Base-by-base conservation (phyloP, 2,329 filamentous ascomycete species). In the Fusarium praegraminearum region DNA sequence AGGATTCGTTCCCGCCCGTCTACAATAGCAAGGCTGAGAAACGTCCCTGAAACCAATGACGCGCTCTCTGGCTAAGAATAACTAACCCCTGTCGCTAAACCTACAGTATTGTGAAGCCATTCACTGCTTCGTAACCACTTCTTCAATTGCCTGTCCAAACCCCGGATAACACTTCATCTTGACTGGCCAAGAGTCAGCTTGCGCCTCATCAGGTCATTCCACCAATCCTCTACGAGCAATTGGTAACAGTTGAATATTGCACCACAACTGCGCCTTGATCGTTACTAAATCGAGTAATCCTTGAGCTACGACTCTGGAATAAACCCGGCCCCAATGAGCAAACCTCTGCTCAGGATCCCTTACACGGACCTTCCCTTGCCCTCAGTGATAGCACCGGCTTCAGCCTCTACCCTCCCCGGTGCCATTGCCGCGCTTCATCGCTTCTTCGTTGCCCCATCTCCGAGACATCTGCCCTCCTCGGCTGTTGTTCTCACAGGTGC, bases 311-410 rank as follows among this genome's bases (percentile, higher is more conserved):
- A 50, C 22, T 22, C 15, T 28, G 6, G 28, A 43, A 40, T 52
- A 26, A 16, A 40, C 33, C 36, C 57, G 47, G 46, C 41, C 45
- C 70, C 75, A 70, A 91, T 92, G 89, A 86, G 86, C 80, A 91
- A 88, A 80, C 87, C 91, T 74, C 87, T 93, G 62, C 90, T 97
- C 83, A 90, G 94, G 72, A 97, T 98, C 75, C 95, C 95, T 62
- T 98, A 95, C 78, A 97, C 93, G 76, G 90, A 92, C 70, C 90
- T 92, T 43, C 86, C 98, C 57, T 89, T 94, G 26, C 83, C 90
- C 28, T 92, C 94, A 5, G 87, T 85, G 54, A 90, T 96, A 77
- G 86, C 93, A 64, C 96, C 96, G 6, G 80, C 85, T 49, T 89
- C 87, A 65, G 94, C 95, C 51, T 85, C 84, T 47, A 91, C 91